Base-by-base conservation (phyloP, 208 protist genomes). In the Leishmania gerbilli region DNA sequence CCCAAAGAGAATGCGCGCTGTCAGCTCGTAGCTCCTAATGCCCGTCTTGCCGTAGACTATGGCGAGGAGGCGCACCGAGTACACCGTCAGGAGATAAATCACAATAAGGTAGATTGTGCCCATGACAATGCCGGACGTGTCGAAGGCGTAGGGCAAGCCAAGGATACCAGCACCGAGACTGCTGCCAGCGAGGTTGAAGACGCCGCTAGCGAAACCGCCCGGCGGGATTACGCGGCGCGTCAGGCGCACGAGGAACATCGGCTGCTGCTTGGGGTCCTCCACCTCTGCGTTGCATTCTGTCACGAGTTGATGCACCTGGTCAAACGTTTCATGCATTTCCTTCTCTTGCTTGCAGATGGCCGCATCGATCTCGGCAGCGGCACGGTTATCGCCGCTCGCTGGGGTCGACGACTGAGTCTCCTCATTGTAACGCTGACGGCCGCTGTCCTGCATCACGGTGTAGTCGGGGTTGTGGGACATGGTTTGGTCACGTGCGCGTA, bases 111-210 rank as follows among this genome's bases (percentile, higher is more conserved):
- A 89, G 45, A 95, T 64, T 31, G 89, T 92, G 69, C 91, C 87
- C 89, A 94, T 90, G 17, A 89, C 53, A n/a, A 94, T 84, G 19
- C 93, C 93, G 6, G 88, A 85, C 5, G 77, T 77, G 17, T 89
- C 49, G 72, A 96, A 95, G 55, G 91, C 93, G 71, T 81, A 91
- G 40, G 93, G 88, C 0, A 96, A 79, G 8, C 80, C 87, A 9
- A 96, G 86, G 71, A 93, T 93, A 72, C 93, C 91, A 17, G 90
- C 93, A 21, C 93, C 93, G 34, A 96, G 72, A 67, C 87, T 93
- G 71, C 89, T 88, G 49, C 84, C 88, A 6, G 90, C 90, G 17
- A 95, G 84, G 75, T 96, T 96, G 79, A 96, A 94, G 21, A 91
- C 82, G 58, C 89, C 91, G 21, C 84, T 89, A 51, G 85, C 56